Percentiles rank a stretch among this genome's conserved stretches.
These are phyloP conservation scores for Ophiocordyceps robertsii DNA, from an alignment of 2,329 filamentous ascomycete genomes.

Conservation along the genomic window DNA sequence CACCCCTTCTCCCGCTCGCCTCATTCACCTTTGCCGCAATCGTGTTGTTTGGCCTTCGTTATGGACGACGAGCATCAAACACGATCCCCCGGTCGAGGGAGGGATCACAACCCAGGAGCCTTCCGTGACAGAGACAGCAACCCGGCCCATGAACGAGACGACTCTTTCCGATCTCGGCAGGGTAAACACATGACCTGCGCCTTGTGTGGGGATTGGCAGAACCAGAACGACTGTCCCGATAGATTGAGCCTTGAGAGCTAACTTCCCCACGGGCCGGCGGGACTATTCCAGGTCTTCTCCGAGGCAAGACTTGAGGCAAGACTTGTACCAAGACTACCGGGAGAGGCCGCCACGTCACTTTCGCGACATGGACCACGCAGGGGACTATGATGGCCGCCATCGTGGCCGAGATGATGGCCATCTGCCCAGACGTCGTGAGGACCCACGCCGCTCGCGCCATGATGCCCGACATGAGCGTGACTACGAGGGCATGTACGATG, in stretches of 20 bases:
- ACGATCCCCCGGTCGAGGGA: constrained; percentile 16
- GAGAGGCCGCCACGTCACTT: constrained; percentile 12
- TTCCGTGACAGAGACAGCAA: constrained; percentile 10
- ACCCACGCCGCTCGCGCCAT: constrained; percentile 12
- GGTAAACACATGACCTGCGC: constrained; percentile 29
- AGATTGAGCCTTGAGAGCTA: constrained; percentile 24
- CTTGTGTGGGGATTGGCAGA: constrained; percentile 10
- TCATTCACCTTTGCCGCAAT: not conserved
- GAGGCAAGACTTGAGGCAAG: constrained; percentile 24
- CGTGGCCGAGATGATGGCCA: constrained; percentile 15
- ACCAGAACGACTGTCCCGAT: constrained; percentile 8
- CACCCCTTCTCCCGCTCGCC: not conserved
- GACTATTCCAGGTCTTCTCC: constrained; percentile 29
- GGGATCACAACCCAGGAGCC: constrained; percentile 4
- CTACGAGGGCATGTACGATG: constrained; percentile 25
- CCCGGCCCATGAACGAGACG: constrained; percentile 18
- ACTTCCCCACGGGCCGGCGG: constrained; percentile 30
- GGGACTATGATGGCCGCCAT: constrained; percentile 10
- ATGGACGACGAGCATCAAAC: constrained; percentile 31
- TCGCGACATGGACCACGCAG: constrained; percentile 11
- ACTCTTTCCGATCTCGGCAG: constrained; percentile 34
- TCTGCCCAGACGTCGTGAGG: constrained; percentile 7
- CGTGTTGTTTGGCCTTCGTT: constrained; percentile 10
- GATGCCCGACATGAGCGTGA: constrained; percentile 16
- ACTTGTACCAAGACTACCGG: constrained; percentile 13